These are phyloP conservation scores for Ustilago hordei DNA, from an alignment of 1,284 basidiomycete genomes.

Conservation along the genomic window DNA sequence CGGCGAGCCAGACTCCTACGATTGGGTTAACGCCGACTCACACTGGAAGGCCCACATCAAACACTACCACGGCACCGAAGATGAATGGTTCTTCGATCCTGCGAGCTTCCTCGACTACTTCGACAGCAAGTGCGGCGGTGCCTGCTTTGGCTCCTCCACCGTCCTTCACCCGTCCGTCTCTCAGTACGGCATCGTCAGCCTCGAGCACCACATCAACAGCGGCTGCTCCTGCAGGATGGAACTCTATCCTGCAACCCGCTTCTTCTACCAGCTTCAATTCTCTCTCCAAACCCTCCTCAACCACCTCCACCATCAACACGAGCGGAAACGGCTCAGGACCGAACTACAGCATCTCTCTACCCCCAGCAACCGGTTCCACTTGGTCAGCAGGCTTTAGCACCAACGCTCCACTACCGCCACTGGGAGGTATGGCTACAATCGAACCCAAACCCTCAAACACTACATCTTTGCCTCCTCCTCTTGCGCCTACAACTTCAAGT, in stretches of 20 bases:
- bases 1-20: conserved; percentile 16
- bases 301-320: not conserved
- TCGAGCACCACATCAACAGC: conserved; percentile 8
- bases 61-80: not conserved
- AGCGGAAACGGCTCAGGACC: conserved; percentile 24
- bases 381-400: conserved; percentile 9
- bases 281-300: not conserved
- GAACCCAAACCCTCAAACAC: conserved; percentile 5
- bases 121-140: not conserved
- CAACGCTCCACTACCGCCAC: conserved; percentile 1
- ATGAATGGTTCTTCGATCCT: conserved; percentile 7
- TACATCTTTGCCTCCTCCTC: not conserved
- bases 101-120: not conserved
- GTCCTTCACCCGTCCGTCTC: conserved; percentile 17
- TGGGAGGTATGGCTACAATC: conserved; percentile 16
- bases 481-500: not conserved
- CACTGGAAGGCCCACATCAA: conserved; percentile 22
- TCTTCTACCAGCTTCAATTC: conserved; percentile 13
- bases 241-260: conserved; percentile 30
- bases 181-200: conserved; percentile 19
- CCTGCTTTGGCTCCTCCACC: conserved; percentile 36
- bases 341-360: conserved; percentile 60
- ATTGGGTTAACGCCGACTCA: conserved; percentile 45
- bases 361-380: conserved; percentile 37
- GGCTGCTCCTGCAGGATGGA: conserved; percentile 23